Base-by-base conservation (phyloP, 345 rosid species). In the Camelina neglecta region DNA sequence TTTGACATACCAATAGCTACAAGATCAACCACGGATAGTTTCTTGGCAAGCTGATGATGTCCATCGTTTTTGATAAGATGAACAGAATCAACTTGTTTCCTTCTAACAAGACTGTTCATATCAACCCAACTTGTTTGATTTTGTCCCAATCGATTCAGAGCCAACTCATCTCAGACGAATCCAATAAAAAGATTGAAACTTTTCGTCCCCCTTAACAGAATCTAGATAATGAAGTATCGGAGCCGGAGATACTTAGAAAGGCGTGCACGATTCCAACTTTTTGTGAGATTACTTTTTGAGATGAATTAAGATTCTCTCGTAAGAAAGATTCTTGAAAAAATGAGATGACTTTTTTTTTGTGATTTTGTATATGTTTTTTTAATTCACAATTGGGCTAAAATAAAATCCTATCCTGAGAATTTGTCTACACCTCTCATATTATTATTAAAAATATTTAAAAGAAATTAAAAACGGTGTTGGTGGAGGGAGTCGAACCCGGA, bases 41-140 rank as follows among this genome's bases (percentile, higher is more conserved):
- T 88, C 83, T 81, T 87, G 65, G 97, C 94, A 76, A 91, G 84
- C 42, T 85, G 86, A 47, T 51, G 54, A 49, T 11, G 47, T 20
- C 71, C 84, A 41, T 67, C 81, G 54, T 76, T 73, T 6, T 77
- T 69, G 20, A 24, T 61, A 1, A 53, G 55, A 79, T 79, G 75
- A 78, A 76, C 84, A 62, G 91, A 87, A 81, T 91, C 97, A 71
- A 91, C 92, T 79, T 86, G 90, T 79, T 91, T 91, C 75, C 97
- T 86, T 83, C 97, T 83, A 16, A 84, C 74, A 75, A 91, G 65
- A 73, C 86, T 77, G 49, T 75, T 83, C 81, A 83, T 83, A 65
- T 78, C 81, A 55, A 60, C 69, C 69, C 41, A 47, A 63, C 8
- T 8, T 29, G 10, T 62, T 69, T 49, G 72, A 49, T 16, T 12